Base-by-base conservation (phyloP, 2,329 filamentous ascomycete genomes). In the Tolypocladium paradoxum region DNA sequence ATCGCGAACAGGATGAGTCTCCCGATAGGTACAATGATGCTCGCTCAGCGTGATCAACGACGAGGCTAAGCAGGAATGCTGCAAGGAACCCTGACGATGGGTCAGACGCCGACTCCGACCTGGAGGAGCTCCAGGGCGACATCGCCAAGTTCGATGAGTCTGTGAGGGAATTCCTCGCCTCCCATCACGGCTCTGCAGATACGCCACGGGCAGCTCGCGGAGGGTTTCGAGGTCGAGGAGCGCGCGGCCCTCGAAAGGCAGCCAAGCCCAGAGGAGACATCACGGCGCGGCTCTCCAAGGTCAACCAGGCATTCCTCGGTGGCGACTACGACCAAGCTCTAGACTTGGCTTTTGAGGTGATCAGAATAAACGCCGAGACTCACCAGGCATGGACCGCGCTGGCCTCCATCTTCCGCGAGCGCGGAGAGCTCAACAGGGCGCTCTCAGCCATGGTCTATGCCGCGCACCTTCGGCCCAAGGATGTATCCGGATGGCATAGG, bases 211-310 rank as follows among this genome's bases (percentile, higher is more conserved):
- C 58, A 4, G 34, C 31, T 20, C 60, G 62, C 14, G 58, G 63
- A 37, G 58, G 55, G 6, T 40, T 53, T 24, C 62, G 64, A 29
- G 64, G 62, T 20, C 61, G 62, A 52, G 62, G 70, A 31, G 54
- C 65, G 47, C 66, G 72, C 16, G 78, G 78, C 7, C 78, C 77
- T 29, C 73, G 79, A 20, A 82, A 83, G 64, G 78, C 82, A 27
- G 83, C 81, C 9, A 85, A 88, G 64, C 85, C 84, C 18, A 81
- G 84, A 46, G 82, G 78, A 40, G 84, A 90, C 59, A 88, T 90
- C 65, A 88, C 85, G 61, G 74, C 79, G 40, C 74, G 84, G 43
- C 75, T 90, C 49, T 77, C 79, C 48, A 75, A 79, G 62, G 87
- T 88, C 3, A 87, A 83, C 54, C 76, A 84, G 55, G 81, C 83